A percentile compares a stretch with the other conserved stretches of the same genome.
Evolutionary conservation across 2,329 filamentous ascomycete genomes (phyloP).

Genomic region (Tricladium varicosporioides): DNA sequence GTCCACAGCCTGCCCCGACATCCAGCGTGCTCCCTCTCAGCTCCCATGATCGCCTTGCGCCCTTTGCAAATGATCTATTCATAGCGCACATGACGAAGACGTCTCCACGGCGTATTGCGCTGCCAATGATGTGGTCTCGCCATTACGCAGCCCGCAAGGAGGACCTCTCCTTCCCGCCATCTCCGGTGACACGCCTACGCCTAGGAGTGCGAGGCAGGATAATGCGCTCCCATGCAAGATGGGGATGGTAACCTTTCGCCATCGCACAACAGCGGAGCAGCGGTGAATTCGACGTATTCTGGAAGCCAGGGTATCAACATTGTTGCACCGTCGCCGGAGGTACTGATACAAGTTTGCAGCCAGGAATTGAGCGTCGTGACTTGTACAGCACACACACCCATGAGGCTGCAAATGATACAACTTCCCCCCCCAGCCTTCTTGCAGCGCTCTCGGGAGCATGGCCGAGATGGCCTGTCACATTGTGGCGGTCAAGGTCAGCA

Average conservation of each 20-base stretch:
- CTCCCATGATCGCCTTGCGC: not conserved
- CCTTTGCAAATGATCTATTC: constrained; percentile 3
- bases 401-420: not conserved
- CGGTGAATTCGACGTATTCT: constrained; percentile 8
- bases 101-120: not conserved
- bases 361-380: not conserved
- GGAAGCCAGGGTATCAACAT: not conserved
- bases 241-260: constrained; percentile 1
- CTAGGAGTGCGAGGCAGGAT: constrained; percentile 7
- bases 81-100: constrained; percentile 14
- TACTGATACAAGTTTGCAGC: not conserved
- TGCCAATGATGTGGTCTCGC: constrained; percentile 4
- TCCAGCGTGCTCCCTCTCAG: too few relatives aligned
- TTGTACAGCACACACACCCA: not conserved
- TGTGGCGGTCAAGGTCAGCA: constrained; percentile 12
- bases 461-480: constrained; percentile 15
- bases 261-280: constrained; percentile 3
- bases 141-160: not conserved
- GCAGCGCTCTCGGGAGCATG: constrained; percentile 7
- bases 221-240: constrained; percentile 15
- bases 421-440: not conserved
- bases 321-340: not conserved
- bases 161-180: not conserved
- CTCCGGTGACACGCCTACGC: constrained; percentile 6
- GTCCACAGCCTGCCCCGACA: too few relatives aligned